Evolutionary conservation across 805 yeast species (phyloP).

Genomic region (Cyberlindnera xishuangbannaensis): DNA sequence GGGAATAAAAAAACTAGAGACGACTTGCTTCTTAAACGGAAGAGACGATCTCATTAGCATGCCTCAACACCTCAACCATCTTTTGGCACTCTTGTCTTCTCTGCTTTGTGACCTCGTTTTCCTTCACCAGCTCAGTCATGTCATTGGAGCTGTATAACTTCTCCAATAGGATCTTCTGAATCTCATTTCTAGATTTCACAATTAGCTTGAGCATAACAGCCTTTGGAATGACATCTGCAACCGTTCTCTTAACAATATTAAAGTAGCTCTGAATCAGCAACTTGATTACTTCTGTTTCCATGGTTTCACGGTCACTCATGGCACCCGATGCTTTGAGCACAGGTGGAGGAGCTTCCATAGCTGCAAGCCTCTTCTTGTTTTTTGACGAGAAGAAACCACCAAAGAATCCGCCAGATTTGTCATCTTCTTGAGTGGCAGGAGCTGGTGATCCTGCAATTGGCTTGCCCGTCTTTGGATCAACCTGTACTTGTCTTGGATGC

Average conservation of each 20-base stretch:
- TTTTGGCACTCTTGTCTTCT: slow-evolving; percentile 91
- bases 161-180: slow-evolving; percentile 85
- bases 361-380: slow-evolving; percentile 88
- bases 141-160: slow-evolving; percentile 76
- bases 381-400: slow-evolving; percentile 92
- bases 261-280: slow-evolving; percentile 85
- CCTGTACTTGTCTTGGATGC: slow-evolving; percentile 64
- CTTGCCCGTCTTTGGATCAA: slow-evolving; percentile 88
- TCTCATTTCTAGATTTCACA: slow-evolving; percentile 74
- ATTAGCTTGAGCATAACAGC: slow-evolving; percentile 92
- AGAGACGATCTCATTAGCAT: slow-evolving; percentile 83
- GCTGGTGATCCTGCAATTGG: slow-evolving; percentile 41
- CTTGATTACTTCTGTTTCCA: slow-evolving; percentile 96
- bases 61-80: slow-evolving; percentile 88
- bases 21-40: no score
- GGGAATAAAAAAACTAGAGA: no score
- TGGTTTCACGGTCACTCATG: slow-evolving; percentile 89
- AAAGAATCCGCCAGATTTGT: slow-evolving; percentile 73
- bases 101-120: slow-evolving; percentile 86
- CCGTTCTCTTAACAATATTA: slow-evolving; percentile 87
- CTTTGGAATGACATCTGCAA: slow-evolving; percentile 91
- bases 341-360: slow-evolving; percentile 97
- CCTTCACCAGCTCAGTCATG: slow-evolving; percentile 75
- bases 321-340: slow-evolving; percentile 87
- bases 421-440: slow-evolving; percentile 29